These are phyloP conservation scores for Moricandia moricandioides DNA, from an alignment of 345 rosid genomes.

Conservation along the genomic window DNA sequence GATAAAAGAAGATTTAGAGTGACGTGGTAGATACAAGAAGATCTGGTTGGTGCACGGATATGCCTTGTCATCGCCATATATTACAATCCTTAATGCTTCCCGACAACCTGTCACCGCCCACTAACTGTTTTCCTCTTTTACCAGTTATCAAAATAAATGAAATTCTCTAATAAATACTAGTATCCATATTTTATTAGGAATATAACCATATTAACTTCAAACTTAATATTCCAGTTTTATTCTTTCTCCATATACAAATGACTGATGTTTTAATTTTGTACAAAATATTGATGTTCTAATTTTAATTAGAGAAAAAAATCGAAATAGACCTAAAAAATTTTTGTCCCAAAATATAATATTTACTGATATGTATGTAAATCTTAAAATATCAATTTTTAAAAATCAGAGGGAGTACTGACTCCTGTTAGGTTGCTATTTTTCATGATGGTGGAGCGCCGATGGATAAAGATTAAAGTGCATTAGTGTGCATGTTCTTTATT, in stretches of 20 bases:
- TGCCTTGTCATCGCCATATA: conserved; percentile 28
- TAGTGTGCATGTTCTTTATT: conserved; percentile 26
- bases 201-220: too few relatives aligned
- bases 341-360: too few relatives aligned
- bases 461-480: conserved; percentile 6
- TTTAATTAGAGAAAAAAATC: too few relatives aligned
- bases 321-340: too few relatives aligned
- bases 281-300: too few relatives aligned
- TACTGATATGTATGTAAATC: too few relatives aligned
- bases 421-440: conserved; percentile 21
- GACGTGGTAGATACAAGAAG: conserved; percentile 21
- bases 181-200: too few relatives aligned
- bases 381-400: too few relatives aligned
- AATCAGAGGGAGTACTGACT: too few relatives aligned
- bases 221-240: too few relatives aligned
- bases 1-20: neutral
- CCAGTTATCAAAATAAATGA: neutral
- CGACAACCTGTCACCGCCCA: conserved; percentile 15
- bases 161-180: neutral
- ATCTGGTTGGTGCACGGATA: conserved; percentile 32
- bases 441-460: conserved; percentile 29
- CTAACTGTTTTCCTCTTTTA: conserved; percentile 24
- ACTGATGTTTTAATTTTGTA: too few relatives aligned
- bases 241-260: too few relatives aligned
- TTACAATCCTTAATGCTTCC: conserved; percentile 22